Evolutionary conservation across 2,329 filamentous ascomycete genomes (phyloP), one percentile per base, ranked within the genome.

Genomic region (Proliferodiscus dingleyae): DNA sequence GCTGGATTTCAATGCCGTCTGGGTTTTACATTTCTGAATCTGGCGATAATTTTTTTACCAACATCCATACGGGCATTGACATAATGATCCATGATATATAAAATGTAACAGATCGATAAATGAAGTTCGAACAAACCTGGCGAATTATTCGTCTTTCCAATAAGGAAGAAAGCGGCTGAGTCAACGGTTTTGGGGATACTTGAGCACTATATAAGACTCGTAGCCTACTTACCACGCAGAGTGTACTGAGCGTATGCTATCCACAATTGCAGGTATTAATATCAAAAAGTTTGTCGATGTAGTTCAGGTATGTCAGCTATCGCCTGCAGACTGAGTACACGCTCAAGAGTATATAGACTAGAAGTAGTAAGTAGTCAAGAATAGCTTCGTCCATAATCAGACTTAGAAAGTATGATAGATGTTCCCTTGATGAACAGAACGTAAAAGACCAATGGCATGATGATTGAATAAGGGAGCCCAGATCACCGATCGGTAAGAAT

Each of bases 271-370:
- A 67, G 77, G 53, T 85, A 82, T 49, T 81, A 81, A 9, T 84
- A 84, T 49, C 74, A 57, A 56, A 66, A 85, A 56, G 74, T 78
- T 13, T 85, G 75, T 52, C n/a, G 74, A 78, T 42, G 77, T 85
- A 4, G 81, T 81, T 15, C 82, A 84, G 50, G 81, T 81, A n/a
- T 0, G 74, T 86, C 0, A 75, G 75, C 44, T 87, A 85, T 64
- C 86, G 86, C 61, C 81, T 77, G 18, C 66, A 71, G 23, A 80
- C 81, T 3, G 68, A 67, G 1, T 87, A 87, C 47, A 83, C 83
- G 0, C 66, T 88, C 0, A 83, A 87, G 61, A 80, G 78, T 1
- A 82, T 83, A 77, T 83, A 78, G 78, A 84, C 78, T 3, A 78
- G 81, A 54, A 81, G 80, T 43, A 75, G 19, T 24, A 32, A 32